Percentiles rank a stretch among this genome's conserved stretches.
Evolutionary conservation across 345 rosid species (phyloP).

Genomic region (Populus euphratica): DNA sequence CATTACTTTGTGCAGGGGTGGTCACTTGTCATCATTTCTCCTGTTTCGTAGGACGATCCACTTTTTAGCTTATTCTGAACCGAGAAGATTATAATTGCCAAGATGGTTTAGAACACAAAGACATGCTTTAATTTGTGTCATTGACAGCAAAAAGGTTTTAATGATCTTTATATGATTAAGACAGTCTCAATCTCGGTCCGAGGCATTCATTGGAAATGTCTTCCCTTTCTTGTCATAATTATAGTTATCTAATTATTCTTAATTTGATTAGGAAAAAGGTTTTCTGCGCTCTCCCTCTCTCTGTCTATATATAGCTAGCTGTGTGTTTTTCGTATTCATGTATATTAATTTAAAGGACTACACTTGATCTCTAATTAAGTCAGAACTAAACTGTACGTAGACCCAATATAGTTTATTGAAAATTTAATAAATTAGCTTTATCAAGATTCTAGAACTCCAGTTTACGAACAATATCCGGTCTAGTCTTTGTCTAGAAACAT

Average conservation of each 20-base stretch:
- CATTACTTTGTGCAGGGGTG: not conserved
- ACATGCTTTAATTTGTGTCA: constrained; percentile 20
- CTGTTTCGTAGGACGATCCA: constrained; percentile 13
- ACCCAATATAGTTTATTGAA: too few species aligned
- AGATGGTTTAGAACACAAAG: constrained; percentile 15
- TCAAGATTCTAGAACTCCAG: not conserved
- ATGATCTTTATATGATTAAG: constrained; percentile 6
- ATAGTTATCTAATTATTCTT: not conserved
- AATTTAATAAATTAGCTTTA: not conserved
- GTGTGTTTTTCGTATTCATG: too few species aligned
- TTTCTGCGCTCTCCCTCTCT: too few species aligned
- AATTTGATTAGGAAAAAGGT: not conserved
- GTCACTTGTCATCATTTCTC: not conserved
- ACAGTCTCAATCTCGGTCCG: not conserved
- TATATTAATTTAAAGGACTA: too few species aligned
- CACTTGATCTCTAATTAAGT: too few species aligned
- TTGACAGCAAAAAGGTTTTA: constrained; percentile 27
- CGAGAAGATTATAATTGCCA: constrained; percentile 1
- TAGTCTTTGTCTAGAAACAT: not conserved
- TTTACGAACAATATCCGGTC: not conserved
- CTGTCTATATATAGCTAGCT: too few species aligned
- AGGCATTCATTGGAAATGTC: not conserved
- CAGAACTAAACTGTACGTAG: too few species aligned
- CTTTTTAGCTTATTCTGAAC: constrained; percentile 16
- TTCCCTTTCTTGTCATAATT: not conserved